These are phyloP conservation scores for Hemileccinum impolitum DNA, from an alignment of 768 basidiomycete genomes.

Conservation along the genomic window DNA sequence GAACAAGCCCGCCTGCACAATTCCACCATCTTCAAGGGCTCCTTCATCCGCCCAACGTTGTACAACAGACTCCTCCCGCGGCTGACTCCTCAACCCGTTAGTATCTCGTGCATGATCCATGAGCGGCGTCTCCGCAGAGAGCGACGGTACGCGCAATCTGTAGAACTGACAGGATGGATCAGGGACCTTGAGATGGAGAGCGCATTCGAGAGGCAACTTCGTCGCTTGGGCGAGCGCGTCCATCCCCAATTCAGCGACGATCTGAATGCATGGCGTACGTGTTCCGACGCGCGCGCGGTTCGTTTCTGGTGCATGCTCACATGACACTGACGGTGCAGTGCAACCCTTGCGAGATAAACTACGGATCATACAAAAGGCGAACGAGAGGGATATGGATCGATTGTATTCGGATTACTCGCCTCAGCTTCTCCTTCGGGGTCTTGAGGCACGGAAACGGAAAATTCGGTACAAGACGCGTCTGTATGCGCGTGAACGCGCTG, in stretches of 20 bases:
- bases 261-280: conserved; percentile 21
- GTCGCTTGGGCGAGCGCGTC: conserved; percentile 16
- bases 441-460: conserved; percentile 57
- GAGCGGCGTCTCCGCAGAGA: conserved; percentile 43
- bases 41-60: conserved; percentile 58
- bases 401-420: conserved; percentile 41
- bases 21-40: conserved; percentile 71
- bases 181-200: conserved; percentile 37
- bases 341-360: conserved; percentile 34
- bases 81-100: conserved; percentile 71
- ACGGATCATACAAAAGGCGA: conserved; percentile 30
- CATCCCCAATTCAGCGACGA: conserved; percentile 28
- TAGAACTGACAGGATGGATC: conserved; percentile 31
- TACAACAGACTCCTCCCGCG: conserved; percentile 74
- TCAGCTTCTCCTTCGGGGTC: conserved; percentile 46
- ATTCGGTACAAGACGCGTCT: conserved; percentile 65
- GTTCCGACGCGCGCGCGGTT: background rate
- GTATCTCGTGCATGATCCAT: conserved; percentile 69
- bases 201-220: conserved; percentile 35
- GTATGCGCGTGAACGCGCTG: conserved; percentile 55
- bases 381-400: conserved; percentile 44
- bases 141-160: conserved; percentile 39
- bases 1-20: conserved; percentile 52
- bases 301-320: conserved; percentile 3
- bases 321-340: conserved; percentile 24